Evolutionary conservation across 31 red algal genomes (phyloP), one percentile per base, ranked within the genome.

Genomic region (Asparagopsis taxiformis): DNA sequence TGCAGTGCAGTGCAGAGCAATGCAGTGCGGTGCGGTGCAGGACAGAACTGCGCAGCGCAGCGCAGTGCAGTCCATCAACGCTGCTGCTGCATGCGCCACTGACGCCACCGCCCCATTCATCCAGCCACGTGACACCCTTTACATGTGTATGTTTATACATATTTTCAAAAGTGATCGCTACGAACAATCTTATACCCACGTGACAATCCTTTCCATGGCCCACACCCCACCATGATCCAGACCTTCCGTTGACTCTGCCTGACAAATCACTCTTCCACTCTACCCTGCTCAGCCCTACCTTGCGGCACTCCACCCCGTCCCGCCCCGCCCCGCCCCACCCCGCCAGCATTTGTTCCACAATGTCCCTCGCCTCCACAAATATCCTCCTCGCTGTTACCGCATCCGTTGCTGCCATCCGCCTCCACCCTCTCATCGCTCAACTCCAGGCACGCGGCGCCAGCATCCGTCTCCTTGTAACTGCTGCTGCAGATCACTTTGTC

Each of bases 321-420:
- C 10, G 39, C 38, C 62, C 61, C 61, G 22, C 38, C 38, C 34
- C 8, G 11, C 63, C 34, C 31, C 19, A 26, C 20, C 63, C 15
- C 31, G 26, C 63, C 31, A 26, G 46, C 63, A 26, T 36, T 16
- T 21, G 25, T 5, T 39, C 6, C 17, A 15, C 61, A 11, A 11
- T 1, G 35, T 10, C 7, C 60, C 15, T 31, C 31, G 32, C 60
- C 60, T 20, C 60, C 55, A 77, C 41, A 24, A 76, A 79, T 39
- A 72, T 97, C 19, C 62, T 92, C 34, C 23, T 97, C 26, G 74
- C 75, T 48, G 77, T 72, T 2, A 93, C 72, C 20, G 94, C 89
- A 33, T 81, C 73, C 15, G 89, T 97, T 15, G 94, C 94, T 26
- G 89, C 89, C 30, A 59, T 93, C 53, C 79, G 84, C 31, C 49